These are phyloP conservation scores for Arthrobotrys iridis DNA, from an alignment of 2,329 filamentous ascomycete species.

Conservation along the genomic window DNA sequence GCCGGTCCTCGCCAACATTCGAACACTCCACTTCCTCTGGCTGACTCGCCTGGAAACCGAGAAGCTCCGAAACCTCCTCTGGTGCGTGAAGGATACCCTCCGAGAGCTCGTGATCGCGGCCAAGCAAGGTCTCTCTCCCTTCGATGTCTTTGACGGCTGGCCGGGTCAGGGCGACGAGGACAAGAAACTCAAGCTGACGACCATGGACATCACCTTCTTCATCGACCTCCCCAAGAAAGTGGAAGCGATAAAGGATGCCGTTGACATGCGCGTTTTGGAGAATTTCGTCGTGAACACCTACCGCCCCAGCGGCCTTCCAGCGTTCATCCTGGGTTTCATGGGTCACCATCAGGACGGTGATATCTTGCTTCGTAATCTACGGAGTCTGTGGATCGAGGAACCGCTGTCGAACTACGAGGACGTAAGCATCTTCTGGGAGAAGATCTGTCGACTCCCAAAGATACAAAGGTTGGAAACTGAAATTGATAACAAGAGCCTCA, in stretches of 20 bases:
- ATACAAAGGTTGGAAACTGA: slow-evolving; percentile 41
- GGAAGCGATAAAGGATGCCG: slow-evolving; percentile 40
- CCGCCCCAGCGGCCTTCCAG: slow-evolving; percentile 43
- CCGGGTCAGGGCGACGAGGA: slow-evolving; percentile 36
- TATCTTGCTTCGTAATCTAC: slow-evolving; percentile 42
- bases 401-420: slow-evolving; percentile 44
- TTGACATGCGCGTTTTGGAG: slow-evolving; percentile 44
- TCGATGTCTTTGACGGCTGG: slow-evolving; percentile 50
- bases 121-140: slow-evolving; percentile 47
- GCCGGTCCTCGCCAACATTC: slow-evolving; percentile 47
- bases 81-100: slow-evolving; percentile 48
- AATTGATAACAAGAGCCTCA: slow-evolving; percentile 42
- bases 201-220: slow-evolving; percentile 51
- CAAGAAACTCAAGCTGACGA: slow-evolving; percentile 46
- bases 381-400: slow-evolving; percentile 50
- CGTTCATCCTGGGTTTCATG: slow-evolving; percentile 49
- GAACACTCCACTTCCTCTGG: slow-evolving; percentile 51
- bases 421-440: slow-evolving; percentile 47
- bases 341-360: slow-evolving; percentile 38
- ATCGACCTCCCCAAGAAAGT: slow-evolving; percentile 52
- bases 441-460: slow-evolving; percentile 34
- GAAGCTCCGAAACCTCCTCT: slow-evolving; percentile 47
- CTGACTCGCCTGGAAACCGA: slow-evolving; percentile 48
- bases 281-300: slow-evolving; percentile 46
- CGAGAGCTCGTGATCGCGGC: slow-evolving; percentile 47